Conservation (phyloP, 225 moss, liverwort and hornwort genomes). For the Takakia lepidozioides region DNA sequence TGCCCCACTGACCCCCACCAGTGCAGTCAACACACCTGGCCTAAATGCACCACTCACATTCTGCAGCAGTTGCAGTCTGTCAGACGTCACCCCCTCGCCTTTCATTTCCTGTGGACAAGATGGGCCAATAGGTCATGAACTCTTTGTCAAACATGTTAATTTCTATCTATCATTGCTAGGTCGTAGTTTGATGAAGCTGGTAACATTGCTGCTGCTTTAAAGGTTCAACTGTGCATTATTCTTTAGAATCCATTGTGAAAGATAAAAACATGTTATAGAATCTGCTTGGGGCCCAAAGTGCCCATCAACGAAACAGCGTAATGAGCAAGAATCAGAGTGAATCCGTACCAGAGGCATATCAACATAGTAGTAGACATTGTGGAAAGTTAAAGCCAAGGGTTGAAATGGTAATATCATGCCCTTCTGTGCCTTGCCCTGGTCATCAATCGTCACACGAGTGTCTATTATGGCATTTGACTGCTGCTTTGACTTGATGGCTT, state of each 20-base stretch:
- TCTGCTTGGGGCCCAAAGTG: too few relatives aligned
- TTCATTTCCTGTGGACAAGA: slow-evolving; percentile 67
- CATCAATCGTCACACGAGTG: slow-evolving; percentile 31
- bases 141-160: neutral
- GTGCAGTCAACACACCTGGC: slow-evolving; percentile 85
- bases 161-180: neutral
- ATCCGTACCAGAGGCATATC: slow-evolving; percentile 89
- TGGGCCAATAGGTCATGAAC: neutral
- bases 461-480: slow-evolving; percentile 10
- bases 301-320: too few relatives aligned
- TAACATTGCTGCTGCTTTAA: too few relatives aligned
- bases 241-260: too few relatives aligned
- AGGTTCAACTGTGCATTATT: too few relatives aligned
- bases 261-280: too few relatives aligned
- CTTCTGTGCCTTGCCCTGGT: slow-evolving; percentile 21
- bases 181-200: too few relatives aligned
- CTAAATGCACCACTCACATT: slow-evolving; percentile 87
- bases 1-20: slow-evolving; percentile 92
- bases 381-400: slow-evolving; percentile 69
- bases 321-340: too few relatives aligned
- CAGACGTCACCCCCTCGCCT: slow-evolving; percentile 69
- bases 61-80: slow-evolving; percentile 70
- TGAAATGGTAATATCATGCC: slow-evolving; percentile 89
- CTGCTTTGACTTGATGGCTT: slow-evolving; percentile 14
- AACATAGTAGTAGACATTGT: slow-evolving; percentile 74